Evolutionary conservation across 257 asterid genomes (phyloP), one percentile per base, ranked within the genome.

Genomic region (Penstemon barbatus): DNA sequence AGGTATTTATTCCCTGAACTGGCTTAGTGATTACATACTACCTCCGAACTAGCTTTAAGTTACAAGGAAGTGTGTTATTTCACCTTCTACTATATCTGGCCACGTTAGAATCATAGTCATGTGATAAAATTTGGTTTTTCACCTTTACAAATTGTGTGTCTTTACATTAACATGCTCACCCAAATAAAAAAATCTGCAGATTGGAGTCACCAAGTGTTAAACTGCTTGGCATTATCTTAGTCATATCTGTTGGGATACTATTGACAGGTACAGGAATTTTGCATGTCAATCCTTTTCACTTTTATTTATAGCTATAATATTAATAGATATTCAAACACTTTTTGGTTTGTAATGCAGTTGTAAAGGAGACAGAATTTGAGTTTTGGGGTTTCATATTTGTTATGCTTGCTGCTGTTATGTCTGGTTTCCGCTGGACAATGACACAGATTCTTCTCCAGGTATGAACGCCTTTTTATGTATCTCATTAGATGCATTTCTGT

Each of bases 381-480:
- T 82, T 94, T 81, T 94, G 96, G 99, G 99, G 99, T 58, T 94
- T 94, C 69, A 33, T 91, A 71, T 87, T 94, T 40, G 97, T 94
- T 65, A 94, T 87, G 94, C 93, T 94, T 74, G 99, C 99, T 76
- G 95, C 99, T 74, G 95, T 94, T 61, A 94, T 94, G 99, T 84
- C 99, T 25, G 99, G 99, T 45, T 94, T 94, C 70, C 90, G 99
- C 19, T 94, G 99, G 99, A 86, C 99, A 54, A 94, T 94, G 99
- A 94, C 99, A 46, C 99, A 94, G 74, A 94, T 94, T 78, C 99
- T 94, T 82, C 99, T 94, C 74, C 99, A 94, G 93, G 98, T 91
- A 78, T 69, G 79, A 43, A 40, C 52, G 74, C 49, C 33, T 71
- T 57, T 50, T 7, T 39, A 57, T 64, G 52, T 8, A 45, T 52